phyloP scores from a whole-genome alignment of 371 early-diverging fungal genomes.

The Mortierella sp. region DNA sequence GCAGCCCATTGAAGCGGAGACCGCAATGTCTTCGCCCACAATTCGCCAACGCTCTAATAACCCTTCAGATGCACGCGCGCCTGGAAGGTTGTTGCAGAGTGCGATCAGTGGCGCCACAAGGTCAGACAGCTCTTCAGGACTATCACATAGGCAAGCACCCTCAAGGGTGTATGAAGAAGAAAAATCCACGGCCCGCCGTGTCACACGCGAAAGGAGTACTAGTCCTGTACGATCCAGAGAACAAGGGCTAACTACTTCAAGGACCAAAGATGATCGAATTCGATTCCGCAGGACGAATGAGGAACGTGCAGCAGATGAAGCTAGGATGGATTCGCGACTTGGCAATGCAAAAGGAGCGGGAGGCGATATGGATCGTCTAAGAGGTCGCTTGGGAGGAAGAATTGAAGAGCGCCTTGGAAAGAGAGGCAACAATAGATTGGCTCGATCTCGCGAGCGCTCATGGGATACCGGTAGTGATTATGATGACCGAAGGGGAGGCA shows the following conservation, averaged over 20 bases:
- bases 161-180: constrained; percentile 33
- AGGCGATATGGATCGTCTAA: constrained; percentile 19
- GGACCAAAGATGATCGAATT: constrained; percentile 26
- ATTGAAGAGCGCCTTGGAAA: constrained; percentile 44
- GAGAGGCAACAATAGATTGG: constrained; percentile 10
- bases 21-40: constrained; percentile 7
- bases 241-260: constrained; percentile 11
- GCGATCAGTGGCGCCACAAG: constrained; percentile 44
- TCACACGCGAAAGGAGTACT: constrained; percentile 32
- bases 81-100: constrained; percentile 39
- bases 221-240: constrained; percentile 40
- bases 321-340: constrained; percentile 38
- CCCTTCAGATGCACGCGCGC: constrained; percentile 11
- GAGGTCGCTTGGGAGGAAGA: constrained; percentile 35
- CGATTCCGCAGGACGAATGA: constrained; percentile 40
- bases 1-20: not conserved
- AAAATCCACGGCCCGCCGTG: constrained; percentile 10
- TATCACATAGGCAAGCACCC: constrained; percentile 29
- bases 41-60: constrained; percentile 8
- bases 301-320: constrained; percentile 30
- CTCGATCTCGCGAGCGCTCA: constrained; percentile 32
- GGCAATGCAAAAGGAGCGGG: constrained; percentile 12
- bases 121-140: constrained; percentile 16
- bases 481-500: constrained; percentile 31
- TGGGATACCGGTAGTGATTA: constrained; percentile 39